Base-by-base conservation (phyloP, 495 filamentous ascomycete species). In the Parathielavia hyrcaniae region DNA sequence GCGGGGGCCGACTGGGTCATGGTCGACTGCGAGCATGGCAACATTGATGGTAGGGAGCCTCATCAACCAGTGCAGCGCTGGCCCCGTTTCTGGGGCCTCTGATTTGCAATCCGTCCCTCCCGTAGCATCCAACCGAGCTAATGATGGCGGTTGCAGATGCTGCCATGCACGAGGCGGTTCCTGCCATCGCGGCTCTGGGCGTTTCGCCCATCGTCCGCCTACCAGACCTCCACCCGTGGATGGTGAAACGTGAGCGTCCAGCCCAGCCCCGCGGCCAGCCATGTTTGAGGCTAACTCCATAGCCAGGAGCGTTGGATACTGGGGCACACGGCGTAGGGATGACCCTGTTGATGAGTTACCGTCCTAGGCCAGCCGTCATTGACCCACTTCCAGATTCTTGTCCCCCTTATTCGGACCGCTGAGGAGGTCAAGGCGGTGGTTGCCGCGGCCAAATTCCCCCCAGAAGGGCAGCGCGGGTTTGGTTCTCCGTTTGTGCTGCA, bases 131-230 rank as follows among this genome's bases (percentile, higher is more conserved):
- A 22, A 34, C 30, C 30, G 19, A 32, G 38, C 56, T 56, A 46
- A 64, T 61, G 62, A 70, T 32, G 62, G 26, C 51, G 11, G 4
- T 40, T 13, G 19, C 61, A 79, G 87, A 92, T 71, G 82, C 80
- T 39, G 79, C 82, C 13, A 93, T 93, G 90, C 89, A 93, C 65
- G 88, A 91, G 58, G 83, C 87, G 4, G 88, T 92, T 34, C 84
- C 87, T 23, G 83, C 84, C 4, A 85, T 86, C 62, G 84, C 86
- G 9, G 78, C 77, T 13, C 75, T 81, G 59, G 86, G 84, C 10
- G 83, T 85, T 0, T 83, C 81, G 12, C 85, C 86, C 0, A 72
- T 90, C 56, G 85, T 89, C 32, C 73, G 85, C 58, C 79, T 87
- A 17, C 78, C 86, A 30, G 86, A 82, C 50, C 76, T 79, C 61